phyloP scores from a whole-genome alignment of 345 rosid genomes.

The Bruguiera sexangula region DNA sequence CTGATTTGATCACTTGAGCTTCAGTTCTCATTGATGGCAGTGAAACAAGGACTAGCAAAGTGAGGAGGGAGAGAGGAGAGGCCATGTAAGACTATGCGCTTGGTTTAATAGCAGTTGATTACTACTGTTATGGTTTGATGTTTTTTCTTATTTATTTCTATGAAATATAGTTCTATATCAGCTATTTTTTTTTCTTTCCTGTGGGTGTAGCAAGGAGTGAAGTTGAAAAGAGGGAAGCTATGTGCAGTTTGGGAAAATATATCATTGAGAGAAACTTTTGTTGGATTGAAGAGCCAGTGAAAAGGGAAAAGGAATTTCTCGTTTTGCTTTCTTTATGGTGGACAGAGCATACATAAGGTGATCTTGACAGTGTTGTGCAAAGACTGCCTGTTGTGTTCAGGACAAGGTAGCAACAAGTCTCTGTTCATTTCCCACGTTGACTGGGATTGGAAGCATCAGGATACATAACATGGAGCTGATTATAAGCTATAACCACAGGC shows the following conservation, averaged over 20 bases:
- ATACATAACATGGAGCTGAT: too few relatives aligned
- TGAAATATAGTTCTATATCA: constrained; percentile 6
- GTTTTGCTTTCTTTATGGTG: constrained; percentile 2
- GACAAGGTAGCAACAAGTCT: not conserved
- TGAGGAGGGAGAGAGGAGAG: constrained; percentile 21
- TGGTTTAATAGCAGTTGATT: constrained; percentile 6
- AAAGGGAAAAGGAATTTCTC: constrained; percentile 7
- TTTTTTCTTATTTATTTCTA: not conserved
- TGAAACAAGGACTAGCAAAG: constrained; percentile 23
- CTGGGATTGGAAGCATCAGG: too few relatives aligned
- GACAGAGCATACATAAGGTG: constrained; percentile 1
- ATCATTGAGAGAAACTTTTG: constrained; percentile 23
- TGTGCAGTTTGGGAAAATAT: constrained; percentile 12
- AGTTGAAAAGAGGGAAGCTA: constrained; percentile 27
- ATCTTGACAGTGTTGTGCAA: not conserved
- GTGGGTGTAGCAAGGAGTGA: constrained; percentile 21
- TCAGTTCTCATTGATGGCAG: constrained; percentile 22
- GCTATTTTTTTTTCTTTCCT: constrained; percentile 7
- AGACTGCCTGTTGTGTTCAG: too few relatives aligned
- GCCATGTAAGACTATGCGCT: constrained; percentile 31
- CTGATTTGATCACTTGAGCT: constrained; percentile 52
- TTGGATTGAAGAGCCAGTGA: constrained; percentile 31
- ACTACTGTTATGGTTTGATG: not conserved
- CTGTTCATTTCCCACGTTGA: not conserved
- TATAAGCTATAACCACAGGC: too few relatives aligned